Base-by-base conservation (phyloP, 2,329 filamentous ascomycete species). In the Verticillium dahliae region DNA sequence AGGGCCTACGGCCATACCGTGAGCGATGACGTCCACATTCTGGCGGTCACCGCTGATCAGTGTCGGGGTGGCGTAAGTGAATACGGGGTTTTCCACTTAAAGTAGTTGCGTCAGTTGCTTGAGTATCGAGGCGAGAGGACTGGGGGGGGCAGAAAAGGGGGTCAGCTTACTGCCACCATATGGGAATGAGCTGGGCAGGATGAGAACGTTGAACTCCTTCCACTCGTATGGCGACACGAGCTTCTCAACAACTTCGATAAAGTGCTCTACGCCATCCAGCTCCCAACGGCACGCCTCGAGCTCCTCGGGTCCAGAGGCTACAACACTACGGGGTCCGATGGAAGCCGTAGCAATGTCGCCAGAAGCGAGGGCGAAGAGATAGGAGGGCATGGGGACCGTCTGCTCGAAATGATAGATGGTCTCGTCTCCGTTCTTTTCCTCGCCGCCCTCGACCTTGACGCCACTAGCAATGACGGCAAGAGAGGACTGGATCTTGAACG, bases 21-120 rank as follows among this genome's bases (percentile, higher is more conserved):
- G 95, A 1, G 95, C 95, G 75, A 99, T 96, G 22, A 98, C 94
- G 72, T 98, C 94, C 22, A 98, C 86, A 68, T 98, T 98, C 71
- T 97, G 90, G 54, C 90, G 85, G 69, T 94, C 90, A 57, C 94
- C 94, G 62, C 90, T 95, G 71, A 99, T 92, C 68, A 98, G 90
- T 39, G 92, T 96, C 1, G 94, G 94, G 1, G 95, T 98, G 1
- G 93, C 94, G 73, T 96, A 98, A 0, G 95, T 98, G 77, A 90
- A 97, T 60, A 97, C 87, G 0, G 93, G 93, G 72, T 97, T 97
- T 74, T 96, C 92, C 90, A 92, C 92, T 45, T 3, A n/a, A 13
- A 22, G 1, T 10, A 22, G 35, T 27, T 4, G 18, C 3, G 18
- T 52, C 22, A 52, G 45, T 31, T 18, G 18, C 2, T 10, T 11